Evolutionary conservation across 345 rosid genomes (phyloP).

Genomic region (Adansonia digitata): DNA sequence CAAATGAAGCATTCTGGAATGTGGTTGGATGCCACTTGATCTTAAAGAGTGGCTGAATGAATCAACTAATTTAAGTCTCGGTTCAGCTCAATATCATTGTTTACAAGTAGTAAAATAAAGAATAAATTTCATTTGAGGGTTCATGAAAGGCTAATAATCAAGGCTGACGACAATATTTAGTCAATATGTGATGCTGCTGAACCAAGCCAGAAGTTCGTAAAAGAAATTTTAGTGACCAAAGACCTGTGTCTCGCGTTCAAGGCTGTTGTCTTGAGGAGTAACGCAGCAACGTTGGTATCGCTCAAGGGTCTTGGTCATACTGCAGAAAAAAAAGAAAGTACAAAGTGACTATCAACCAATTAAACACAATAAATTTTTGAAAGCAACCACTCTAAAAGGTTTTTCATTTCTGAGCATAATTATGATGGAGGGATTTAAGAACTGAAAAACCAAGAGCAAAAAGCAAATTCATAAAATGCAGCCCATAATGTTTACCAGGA

Average conservation of each 20-base stretch:
- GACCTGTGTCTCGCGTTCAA: conserved; percentile 71
- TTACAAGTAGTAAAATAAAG: too few species aligned
- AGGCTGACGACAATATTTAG: not conserved
- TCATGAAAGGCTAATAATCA: not conserved
- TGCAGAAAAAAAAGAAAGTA: conserved; percentile 18
- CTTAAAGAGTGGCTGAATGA: too few species aligned
- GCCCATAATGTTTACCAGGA: not conserved
- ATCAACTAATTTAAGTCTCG: too few species aligned
- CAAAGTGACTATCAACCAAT: not conserved
- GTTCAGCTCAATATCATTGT: too few species aligned
- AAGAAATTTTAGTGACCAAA: not conserved
- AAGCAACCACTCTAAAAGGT: not conserved
- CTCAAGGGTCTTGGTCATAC: conserved; percentile 58
- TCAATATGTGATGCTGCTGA: not conserved
- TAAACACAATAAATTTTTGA: not conserved
- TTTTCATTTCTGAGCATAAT: not conserved
- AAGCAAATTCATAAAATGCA: not conserved
- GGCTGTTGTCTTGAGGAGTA: conserved; percentile 46
- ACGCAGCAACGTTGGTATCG: conserved; percentile 64
- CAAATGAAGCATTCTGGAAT: not conserved
- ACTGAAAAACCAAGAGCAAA: not conserved
- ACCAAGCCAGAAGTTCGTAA: not conserved
- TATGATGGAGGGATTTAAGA: not conserved
- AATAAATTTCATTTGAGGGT: too few species aligned
- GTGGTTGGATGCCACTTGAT: too few species aligned